Base-by-base conservation (phyloP, 2,329 filamentous ascomycete species). In the Fusarium guadeloupense region DNA sequence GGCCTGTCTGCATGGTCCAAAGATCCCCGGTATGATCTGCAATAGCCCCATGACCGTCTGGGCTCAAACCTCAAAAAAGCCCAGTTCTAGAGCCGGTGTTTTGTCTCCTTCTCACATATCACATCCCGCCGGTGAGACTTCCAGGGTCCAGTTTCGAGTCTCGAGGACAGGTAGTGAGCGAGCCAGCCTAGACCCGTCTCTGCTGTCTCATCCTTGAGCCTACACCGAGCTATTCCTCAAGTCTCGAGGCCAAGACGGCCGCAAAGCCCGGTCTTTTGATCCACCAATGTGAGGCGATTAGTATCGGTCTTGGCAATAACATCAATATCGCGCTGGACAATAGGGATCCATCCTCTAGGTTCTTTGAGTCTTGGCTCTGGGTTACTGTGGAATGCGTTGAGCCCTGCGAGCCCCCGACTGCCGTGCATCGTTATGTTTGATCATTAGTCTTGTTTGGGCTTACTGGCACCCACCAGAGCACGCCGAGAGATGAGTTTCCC, bases 381-480 rank as follows among this genome's bases (percentile, higher is more conserved):
- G 50, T 40, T 43, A 43, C 23, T 53, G 35, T 49, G 61, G 61
- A 65, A 64, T 65, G 61, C 47, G 41, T 54, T 64, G 47, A 35
- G 23, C 37, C 20, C 34, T 37, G 30, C 30, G 16, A 20, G 44
- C 30, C 57, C 46, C 42, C 42, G 21, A 34, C 25, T 31, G 21
- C 30, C 16, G 38, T 38, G 30, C 20, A 51, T 25, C n/a, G n/a
- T 21, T 26, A 34, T 30, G 30, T 33, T 45, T 44, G 19, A 26
- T 52, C 37, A 56, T 42, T 56, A 16, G 21, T 8, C 19, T 43
- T 64, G 16, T n/a, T n/a, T 37, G 17, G 34, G 16, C 38, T 19
- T 33, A n/a, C 20, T 46, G 21, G 26, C 44, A 30, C 45, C 42
- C 41, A 33, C 19, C 40, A 52, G 25, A 25, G 40, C 35, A 52